These are phyloP conservation scores for Bimuria novae-zelandiae DNA, from an alignment of 2,329 filamentous ascomycete genomes.

Conservation along the genomic window DNA sequence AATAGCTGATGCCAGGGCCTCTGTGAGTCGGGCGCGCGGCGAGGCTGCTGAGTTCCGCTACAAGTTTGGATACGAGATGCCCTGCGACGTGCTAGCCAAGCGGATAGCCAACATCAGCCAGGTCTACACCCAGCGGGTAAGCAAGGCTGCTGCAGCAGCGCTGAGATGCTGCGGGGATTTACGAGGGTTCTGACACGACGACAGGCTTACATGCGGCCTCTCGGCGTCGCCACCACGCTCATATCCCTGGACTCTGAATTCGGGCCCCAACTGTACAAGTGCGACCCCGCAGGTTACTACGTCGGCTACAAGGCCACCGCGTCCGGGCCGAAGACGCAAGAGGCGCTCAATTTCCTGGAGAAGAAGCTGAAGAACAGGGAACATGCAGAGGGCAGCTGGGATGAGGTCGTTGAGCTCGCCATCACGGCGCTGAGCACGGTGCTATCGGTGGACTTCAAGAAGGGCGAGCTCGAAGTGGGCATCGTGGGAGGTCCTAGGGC, in stretches of 20 bases:
- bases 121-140: constrained; percentile 95
- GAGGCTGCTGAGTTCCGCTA: constrained; percentile 98
- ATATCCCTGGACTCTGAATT: constrained; percentile 92
- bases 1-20: constrained; percentile 94
- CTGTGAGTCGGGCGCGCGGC: constrained; percentile 87
- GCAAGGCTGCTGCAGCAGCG: constrained; percentile 32
- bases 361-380: constrained; percentile 99
- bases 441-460: constrained; percentile 99
- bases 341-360: constrained; percentile 97
- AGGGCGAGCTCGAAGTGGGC: constrained; percentile 96
- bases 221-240: constrained; percentile 92
- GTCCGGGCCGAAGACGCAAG: constrained; percentile 96
- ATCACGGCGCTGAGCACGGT: constrained; percentile 96
- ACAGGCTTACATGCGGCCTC: constrained; percentile 95
- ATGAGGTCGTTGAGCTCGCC: constrained; percentile 95
- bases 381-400: constrained; percentile 86
- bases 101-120: constrained; percentile 98
- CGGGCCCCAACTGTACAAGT: constrained; percentile 96
- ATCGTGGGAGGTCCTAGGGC: constrained; percentile 86
- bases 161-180: constrained; percentile 6
- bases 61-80: constrained; percentile 99
- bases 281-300: constrained; percentile 96
- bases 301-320: constrained; percentile 98
- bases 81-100: constrained; percentile 94
- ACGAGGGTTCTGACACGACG: constrained; percentile 35